Evolutionary conservation across 2,329 filamentous ascomycete species (phyloP), one percentile per base, ranked within the genome.

Genomic region (Aspergillus felis): DNA sequence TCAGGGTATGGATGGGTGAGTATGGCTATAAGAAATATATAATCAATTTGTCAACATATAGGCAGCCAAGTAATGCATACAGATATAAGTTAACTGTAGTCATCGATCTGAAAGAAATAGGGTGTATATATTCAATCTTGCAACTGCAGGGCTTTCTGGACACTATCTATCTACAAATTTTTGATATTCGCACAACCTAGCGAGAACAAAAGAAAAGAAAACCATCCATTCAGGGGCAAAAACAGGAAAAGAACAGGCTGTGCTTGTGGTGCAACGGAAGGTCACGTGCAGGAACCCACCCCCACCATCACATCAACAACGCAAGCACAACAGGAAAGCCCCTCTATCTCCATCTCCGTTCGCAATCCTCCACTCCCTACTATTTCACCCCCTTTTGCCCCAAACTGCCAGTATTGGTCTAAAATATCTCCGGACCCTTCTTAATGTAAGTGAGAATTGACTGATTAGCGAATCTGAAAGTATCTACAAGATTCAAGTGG

Each of bases 291-390:
- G 32, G 3, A 10, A 38, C 12, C 22, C 52, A 20, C 53, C 64
- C 68, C 70, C 70, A 69, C 68, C 63, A 67, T 62, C 66, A 66
- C 65, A 57, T 57, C 55, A 56, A 57, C 59, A 62, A 53, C 61
- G 60, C 59, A 66, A 66, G 63, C 63, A 62, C 65, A 71, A 71
- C 66, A 28, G 20, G 59, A 63, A 64, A 71, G 69, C 71, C 69
- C 69, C 70, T 72, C 71, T 69, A 67, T 71, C 66, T 71, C 61
- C 63, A 64, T 60, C 59, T 58, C 57, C 49, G 48, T 60, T 56
- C 51, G 35, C 41, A 52, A 53, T 53, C 55, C 58, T 54, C 60
- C 49, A 56, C 52, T 49, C 49, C 56, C 57, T 58, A 57, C 49
- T 60, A 55, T 59, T 54, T 54, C 56, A 49, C 48, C 57, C 56